phyloP scores from a whole-genome alignment of 2,329 filamentous ascomycete genomes.

The Phaeosphaeria sp. region DNA sequence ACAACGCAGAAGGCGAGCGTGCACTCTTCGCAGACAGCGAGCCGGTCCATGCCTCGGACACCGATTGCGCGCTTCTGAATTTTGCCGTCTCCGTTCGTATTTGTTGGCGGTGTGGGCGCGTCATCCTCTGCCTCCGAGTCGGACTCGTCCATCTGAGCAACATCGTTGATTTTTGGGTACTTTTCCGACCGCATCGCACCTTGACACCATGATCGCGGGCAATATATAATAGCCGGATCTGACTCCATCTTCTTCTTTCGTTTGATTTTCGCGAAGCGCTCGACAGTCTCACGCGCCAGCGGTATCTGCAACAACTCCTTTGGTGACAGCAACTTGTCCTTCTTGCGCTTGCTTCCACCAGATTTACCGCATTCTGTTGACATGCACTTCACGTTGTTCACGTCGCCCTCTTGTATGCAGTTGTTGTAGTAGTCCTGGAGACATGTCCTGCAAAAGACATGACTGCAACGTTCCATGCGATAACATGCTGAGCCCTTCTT shows the following conservation, averaged over 20 bases:
- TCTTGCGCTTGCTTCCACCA: conserved; percentile 32
- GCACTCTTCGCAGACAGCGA: conserved; percentile 81
- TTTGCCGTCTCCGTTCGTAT: conserved; percentile 12
- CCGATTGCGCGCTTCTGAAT: conserved; percentile 38
- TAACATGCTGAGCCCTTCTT: conserved; percentile 88
- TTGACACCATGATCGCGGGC: conserved; percentile 90
- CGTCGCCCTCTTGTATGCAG: conserved; percentile 84
- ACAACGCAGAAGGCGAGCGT: conserved; percentile 79
- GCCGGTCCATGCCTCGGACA: conserved; percentile 65
- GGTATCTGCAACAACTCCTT: conserved; percentile 72
- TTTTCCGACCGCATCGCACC: conserved; percentile 73
- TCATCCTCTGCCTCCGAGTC: conserved; percentile 47
- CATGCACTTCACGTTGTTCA: conserved; percentile 80
- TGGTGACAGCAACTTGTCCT: conserved; percentile 74
- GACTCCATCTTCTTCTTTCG: conserved; percentile 92
- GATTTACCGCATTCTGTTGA: conserved; percentile 73
- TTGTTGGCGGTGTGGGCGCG: conserved; percentile 1
- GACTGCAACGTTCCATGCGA: conserved; percentile 79
- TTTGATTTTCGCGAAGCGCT: conserved; percentile 87
- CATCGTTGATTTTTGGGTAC: conserved; percentile 55
- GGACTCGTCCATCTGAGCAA: conserved; percentile 48
- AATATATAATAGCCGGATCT: conserved; percentile 91
- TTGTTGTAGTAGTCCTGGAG: conserved; percentile 88
- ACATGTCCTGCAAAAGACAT: conserved; percentile 91
- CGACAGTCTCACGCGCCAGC: conserved; percentile 69